Base-by-base conservation (phyloP, 352 stramenopile species). In the Globisporangium splendens region DNA sequence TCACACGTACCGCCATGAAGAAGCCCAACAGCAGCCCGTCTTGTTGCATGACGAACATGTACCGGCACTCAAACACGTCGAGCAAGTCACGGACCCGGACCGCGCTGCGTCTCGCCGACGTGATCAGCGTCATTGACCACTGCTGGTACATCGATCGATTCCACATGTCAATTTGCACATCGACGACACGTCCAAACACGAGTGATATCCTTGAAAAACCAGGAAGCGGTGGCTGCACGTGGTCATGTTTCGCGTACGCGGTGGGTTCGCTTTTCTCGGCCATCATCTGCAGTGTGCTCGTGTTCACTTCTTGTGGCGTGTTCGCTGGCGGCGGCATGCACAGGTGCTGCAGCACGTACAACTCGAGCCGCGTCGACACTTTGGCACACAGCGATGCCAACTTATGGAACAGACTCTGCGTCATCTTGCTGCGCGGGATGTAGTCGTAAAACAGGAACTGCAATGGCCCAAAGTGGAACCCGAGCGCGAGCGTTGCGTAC, bases 381-480 rank as follows among this genome's bases (percentile, higher is more conserved):
- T 81, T 24, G 35, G 71, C 65, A 48, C 66, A 79, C 38, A 80
- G 33, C 13, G 64, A 47, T 28, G 65, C 71, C 21, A 69, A 38
- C 42, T 73, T 75, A 55, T 80, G 75, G 50, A 77, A 74, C 24
- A 82, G 39, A 42, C 71, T 82, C 42, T 73, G 69, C 20, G 76
- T 83, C 69, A 79, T 82, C 53, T 85, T 78, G 56, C 54, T 77
- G 28, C 65, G 72, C 15, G 73, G 71, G 28, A 84, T 82, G 65
- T 69, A 82, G 69, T 92, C 79, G 58, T 83, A 86, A 42, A 92
- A 92, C 17, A 92, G 72, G 50, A 92, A 89, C 64, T 89, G 82
- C 28, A 92, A 67, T 46, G 82, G 82, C 0, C 82, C 82, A 22
- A 80, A 83, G 66, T 92, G 82, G 69, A 92, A 92, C 24, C 77